Base-by-base conservation (phyloP, 352 stramenopile species). In the Globisporangium spinosum region DNA sequence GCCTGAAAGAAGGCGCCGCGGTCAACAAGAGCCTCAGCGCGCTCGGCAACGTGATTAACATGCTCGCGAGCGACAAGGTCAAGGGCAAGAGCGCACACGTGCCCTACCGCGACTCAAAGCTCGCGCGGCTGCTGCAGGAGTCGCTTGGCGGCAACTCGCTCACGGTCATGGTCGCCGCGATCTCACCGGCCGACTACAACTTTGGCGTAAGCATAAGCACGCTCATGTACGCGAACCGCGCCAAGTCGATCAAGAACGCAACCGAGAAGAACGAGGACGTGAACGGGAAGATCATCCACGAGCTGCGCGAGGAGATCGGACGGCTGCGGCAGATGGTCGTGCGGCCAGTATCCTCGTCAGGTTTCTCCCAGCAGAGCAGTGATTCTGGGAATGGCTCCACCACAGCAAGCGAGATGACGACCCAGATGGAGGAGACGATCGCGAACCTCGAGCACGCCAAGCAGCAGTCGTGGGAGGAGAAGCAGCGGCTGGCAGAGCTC, bases 131-230 rank as follows among this genome's bases (percentile, higher is more conserved):
- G 40, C 65, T 98, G 23, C 89, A 97, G 67, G 89, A 98, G 56
- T 93, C 85, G 2, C 82, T 98, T 2, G 92, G 92, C 49, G 94
- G 94, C 1, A 98, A 98, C 65, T 90, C 91, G 8, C 71, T 89
- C 10, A 98, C 95, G 6, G 85, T 98, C n/a, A 98, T 99, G 91
- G 80, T 99, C 27, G 95, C 95, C 23, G 94, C 93, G 23, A 91
- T 98, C 45, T 96, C 83, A 6, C 91, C 95, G 0, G 92, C 93
- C 1, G 91, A 98, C 58, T 87, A 96, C 65, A 98, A 98, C 73
- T 82, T 88, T 43, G 91, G 98, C 38, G 97, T 99, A 68, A 98
- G 85, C 34, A 69, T 98, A 29, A 91, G 90, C 57, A 99, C 96
- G 7, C 79, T 99, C 7, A 77, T 97, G 54, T 99, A 98, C 74